Base-by-base conservation (phyloP, 2,329 filamentous ascomycete species). In the Colletotrichum tropicale region DNA sequence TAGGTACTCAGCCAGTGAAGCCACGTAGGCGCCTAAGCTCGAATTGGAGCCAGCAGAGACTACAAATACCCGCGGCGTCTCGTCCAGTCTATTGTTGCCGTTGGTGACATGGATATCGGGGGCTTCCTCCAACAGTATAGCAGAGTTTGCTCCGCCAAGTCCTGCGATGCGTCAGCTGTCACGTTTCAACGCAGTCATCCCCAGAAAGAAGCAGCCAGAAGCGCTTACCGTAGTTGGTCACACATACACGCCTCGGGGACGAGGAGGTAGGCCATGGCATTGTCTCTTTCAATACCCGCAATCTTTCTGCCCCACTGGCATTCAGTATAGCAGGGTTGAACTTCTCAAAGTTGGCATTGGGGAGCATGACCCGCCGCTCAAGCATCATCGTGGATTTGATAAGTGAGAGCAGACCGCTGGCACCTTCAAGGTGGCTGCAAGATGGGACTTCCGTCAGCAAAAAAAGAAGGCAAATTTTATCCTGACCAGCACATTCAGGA, bases 341-440 rank as follows among this genome's bases (percentile, higher is more conserved):
- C 66, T 75, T 78, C 52, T 81, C 76, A 43, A 82, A 81, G 6
- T 76, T 67, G n/a, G 79, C 78, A 21, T 75, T 82, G 9, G 81
- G 80, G 7, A 80, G 66, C 34, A 83, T 79, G 8, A 60, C 24
- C 21, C 78, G 79, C 16, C 79, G 65, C 60, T 82, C 65, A 18
- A 83, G 24, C 75, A 80, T 80, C 55, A 82, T 21, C 21, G 81
- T 77, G 4, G 79, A 78, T 71, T 83, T 83, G 60, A 82, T 67
- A 12, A 83, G 73, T 48, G 58, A 77, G 7, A 80, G 69, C 43
- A 81, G 18, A 9, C 82, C 82, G 43, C 79, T 79, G 12, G 80
- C 77, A 4, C 77, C 78, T 65, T 82, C 79, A 16, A 81, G 70
- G 67, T 80, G 78, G 21, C 78, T 80, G 70, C 58, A 78, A 77